Percentiles rank a stretch among this genome's conserved stretches.
These are phyloP conservation scores for Saccharomycopsis sp. DNA, from an alignment of 805 yeast genomes.

Conservation along the genomic window DNA sequence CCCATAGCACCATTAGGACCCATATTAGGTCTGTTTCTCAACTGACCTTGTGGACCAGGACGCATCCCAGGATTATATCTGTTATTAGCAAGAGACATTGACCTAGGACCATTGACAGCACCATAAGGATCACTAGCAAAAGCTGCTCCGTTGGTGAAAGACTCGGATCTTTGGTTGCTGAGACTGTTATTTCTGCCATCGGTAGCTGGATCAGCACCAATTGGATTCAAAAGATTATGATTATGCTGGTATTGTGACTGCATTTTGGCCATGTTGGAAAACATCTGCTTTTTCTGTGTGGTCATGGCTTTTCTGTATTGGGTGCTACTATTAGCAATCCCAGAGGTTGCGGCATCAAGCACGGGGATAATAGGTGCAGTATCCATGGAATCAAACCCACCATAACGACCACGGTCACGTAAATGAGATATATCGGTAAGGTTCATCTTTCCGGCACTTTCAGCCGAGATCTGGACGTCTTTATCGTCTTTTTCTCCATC, in stretches of 20 bases:
- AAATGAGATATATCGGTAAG: slow-evolving; percentile 60
- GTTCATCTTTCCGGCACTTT: slow-evolving; percentile 38
- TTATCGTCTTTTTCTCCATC: slow-evolving; percentile 35
- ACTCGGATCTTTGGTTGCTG: background rate
- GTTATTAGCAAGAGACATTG: slow-evolving; percentile 28
- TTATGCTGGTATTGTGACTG: slow-evolving; percentile 21
- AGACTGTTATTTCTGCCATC: background rate
- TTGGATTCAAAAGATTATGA: slow-evolving; percentile 18
- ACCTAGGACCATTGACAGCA: slow-evolving; percentile 24
- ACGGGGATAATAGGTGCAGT: slow-evolving; percentile 77
- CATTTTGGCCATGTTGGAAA: slow-evolving; percentile 38
- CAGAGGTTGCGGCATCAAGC: slow-evolving; percentile 28
- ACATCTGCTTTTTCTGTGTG: slow-evolving; percentile 54
- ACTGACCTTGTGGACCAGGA: slow-evolving; percentile 12
- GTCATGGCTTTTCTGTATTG: slow-evolving; percentile 68
- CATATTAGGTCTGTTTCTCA: slow-evolving; percentile 11
- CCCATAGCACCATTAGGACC: slow-evolving; percentile 12
- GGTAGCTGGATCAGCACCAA: slow-evolving; percentile 11
- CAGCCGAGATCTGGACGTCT: slow-evolving; percentile 28
- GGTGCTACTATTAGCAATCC: slow-evolving; percentile 36
- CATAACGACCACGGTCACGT: slow-evolving; percentile 63
- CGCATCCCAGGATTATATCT: slow-evolving; percentile 10
- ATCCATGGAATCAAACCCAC: slow-evolving; percentile 41
- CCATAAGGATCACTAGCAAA: background rate
- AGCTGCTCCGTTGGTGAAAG: slow-evolving; percentile 3